Base-by-base conservation (phyloP, 495 filamentous ascomycete species). In the Talaromyces liani region DNA sequence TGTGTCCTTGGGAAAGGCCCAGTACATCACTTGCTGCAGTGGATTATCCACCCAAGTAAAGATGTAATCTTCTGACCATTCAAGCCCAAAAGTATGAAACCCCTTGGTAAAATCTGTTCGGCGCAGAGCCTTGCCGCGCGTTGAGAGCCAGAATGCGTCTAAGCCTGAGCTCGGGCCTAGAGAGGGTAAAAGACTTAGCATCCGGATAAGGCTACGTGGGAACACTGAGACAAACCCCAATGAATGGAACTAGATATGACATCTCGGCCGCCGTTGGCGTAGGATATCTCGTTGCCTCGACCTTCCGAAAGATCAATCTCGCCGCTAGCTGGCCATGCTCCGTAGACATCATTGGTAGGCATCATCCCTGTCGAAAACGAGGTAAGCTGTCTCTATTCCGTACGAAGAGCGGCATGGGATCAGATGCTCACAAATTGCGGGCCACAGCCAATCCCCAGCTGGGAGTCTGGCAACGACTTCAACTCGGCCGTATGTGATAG, bases 11-110 rank as follows among this genome's bases (percentile, higher is more conserved):
- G 58, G 65, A 68, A 94, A 95, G 73, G 88, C 86, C 61, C 82
- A 86, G 77, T 91, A 95, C 41, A 92, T 78, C 24, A 94, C 88
- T 71, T 92, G 89, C 18, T 92, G 78, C 8, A 93, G 82, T 20
- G 88, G 86, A 25, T 84, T 88, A 78, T 95, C 85, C 73, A 95
- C 82, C 72, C 91, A 95, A 36, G 90, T 91, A 73, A 92, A 93
- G 51, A 95, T 78, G 73, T 95, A 94, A 70, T 93, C 92, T 60
- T 92, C 85, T 62, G 85, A 89, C 91, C 91, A 95, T 72, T 95
- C 91, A 10, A 95, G 67, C 14, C 91, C 91, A 65, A 85, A 95
- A 0, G 83, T 90, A 73, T 95, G 87, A 53, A 65, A 69, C 16
- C 60, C 65, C 16, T 67, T 58, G 51, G 41, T 29, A 45, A 65